Evolutionary conservation across 2,329 filamentous ascomycete genomes (phyloP).

Genomic region (Ceratocystis cubensis): DNA sequence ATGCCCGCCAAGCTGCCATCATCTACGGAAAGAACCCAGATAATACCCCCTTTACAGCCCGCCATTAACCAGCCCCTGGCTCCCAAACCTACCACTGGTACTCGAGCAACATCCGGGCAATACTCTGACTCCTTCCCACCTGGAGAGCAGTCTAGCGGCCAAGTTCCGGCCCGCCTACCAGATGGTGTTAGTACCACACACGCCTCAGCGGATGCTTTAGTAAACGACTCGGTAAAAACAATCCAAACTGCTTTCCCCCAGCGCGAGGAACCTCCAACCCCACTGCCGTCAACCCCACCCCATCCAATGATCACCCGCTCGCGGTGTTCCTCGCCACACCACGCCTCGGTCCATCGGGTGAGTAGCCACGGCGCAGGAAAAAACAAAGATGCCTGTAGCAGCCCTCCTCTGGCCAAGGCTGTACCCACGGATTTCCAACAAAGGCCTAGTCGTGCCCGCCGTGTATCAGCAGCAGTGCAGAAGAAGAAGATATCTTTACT

Average conservation of each 20-base stretch:
- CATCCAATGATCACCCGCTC: slow-evolving; percentile 12
- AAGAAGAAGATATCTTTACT: background rate
- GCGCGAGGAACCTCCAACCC: background rate
- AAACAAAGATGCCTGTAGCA: background rate
- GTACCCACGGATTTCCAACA: background rate
- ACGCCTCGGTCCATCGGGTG: background rate
- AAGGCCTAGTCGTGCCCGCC: background rate
- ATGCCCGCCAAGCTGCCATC: background rate
- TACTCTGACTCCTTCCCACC: no score
- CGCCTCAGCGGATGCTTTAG: background rate
- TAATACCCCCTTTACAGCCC: background rate
- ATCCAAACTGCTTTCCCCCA: background rate
- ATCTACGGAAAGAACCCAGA: background rate
- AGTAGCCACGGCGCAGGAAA: background rate
- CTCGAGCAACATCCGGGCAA: background rate
- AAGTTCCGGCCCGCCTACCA: background rate
- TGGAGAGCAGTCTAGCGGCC: background rate
- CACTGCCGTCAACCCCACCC: background rate
- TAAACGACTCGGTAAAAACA: background rate
- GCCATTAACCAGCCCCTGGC: background rate
- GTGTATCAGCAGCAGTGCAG: background rate
- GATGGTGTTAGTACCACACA: background rate
- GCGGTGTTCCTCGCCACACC: slow-evolving; percentile 8
- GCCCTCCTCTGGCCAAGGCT: background rate
- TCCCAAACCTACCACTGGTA: background rate